A percentile compares a stretch with the other conserved stretches of the same genome.
Evolutionary conservation across 2,329 filamentous ascomycete genomes (phyloP).

Genomic region (Fusarium humuli): DNA sequence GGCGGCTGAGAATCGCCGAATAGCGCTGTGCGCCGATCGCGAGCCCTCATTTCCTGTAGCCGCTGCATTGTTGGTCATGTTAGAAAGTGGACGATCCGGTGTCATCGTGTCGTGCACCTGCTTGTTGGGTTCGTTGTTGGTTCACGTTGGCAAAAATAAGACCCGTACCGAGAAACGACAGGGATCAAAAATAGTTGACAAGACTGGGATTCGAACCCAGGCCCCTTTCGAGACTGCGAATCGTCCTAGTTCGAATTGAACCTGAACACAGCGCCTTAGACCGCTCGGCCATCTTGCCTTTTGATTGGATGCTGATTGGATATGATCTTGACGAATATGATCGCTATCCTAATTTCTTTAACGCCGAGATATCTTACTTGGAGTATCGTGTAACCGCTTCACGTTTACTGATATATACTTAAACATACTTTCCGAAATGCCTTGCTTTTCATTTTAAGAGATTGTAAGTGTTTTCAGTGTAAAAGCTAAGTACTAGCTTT

Average conservation of each 20-base stretch:
- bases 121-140: not conserved
- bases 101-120: not conserved
- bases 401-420: rapidly evolving
- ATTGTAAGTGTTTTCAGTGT: too few species aligned
- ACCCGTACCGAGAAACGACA: too few species aligned
- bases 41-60: rapidly evolving
- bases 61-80: too few species aligned
- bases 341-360: rapidly evolving
- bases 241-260: constrained; percentile 22
- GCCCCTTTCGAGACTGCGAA: constrained; percentile 32
- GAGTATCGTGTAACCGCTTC: too few species aligned
- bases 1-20: constrained; percentile 32
- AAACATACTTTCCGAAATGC: rapidly evolving
- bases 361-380: not conserved
- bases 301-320: not conserved
- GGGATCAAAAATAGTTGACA: constrained; percentile 1
- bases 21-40: not conserved
- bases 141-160: not conserved
- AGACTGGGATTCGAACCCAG: constrained; percentile 33
- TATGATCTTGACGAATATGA: rapidly evolving
- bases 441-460: rapidly evolving
- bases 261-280: constrained; percentile 32
- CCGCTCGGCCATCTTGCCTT: constrained; percentile 30
- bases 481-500: too few species aligned
- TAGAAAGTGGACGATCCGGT: not conserved